Base-by-base conservation (phyloP, 768 basidiomycete species). In the Clitopilus passeckerianus region DNA sequence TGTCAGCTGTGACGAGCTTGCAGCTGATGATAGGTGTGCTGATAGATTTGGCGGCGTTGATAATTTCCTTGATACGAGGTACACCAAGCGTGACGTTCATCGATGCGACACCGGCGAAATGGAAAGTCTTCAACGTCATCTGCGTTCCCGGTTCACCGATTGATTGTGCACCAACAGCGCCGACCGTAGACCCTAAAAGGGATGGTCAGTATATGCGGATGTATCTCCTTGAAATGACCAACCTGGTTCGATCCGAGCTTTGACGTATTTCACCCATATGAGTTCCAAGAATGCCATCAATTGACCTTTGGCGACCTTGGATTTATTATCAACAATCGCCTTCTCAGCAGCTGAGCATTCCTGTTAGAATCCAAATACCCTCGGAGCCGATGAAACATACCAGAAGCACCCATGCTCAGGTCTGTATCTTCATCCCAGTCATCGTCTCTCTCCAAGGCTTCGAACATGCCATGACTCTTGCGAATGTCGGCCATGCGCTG, bases 61-160 rank as follows among this genome's bases (percentile, higher is more conserved):
- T 99, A 64, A 99, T 98, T 74, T 99, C 97, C 73, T 98, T 98
- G 76, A 99, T 98, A 67, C 97, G 96, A 2, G 97, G 97, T n/a
- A 98, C 97, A 74, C 97, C 97, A 35, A 98, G 85, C 0, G 97
- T 99, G 63, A 99, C 94, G 75, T 98, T 98, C 97, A 98, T 99
- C 35, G 95, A 96, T 7, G 97, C 97, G 63, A 99, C 96, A 77
- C 97, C 97, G 66, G 97, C 97, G 74, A 98, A 99, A 80, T 99
- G 97, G 86, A 99, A 99, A 58, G 97, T 98, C 76, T 98, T 98
- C 64, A 98, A 74, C 1, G 96, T 98, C 97, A 99, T 99, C 70
- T 99, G 97, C 0, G 97, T 99, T 43, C 96, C 97, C 0, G 97
- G 97, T 74, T 99, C 97, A 67, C 97, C 97, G 63, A 99, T 98